A percentile compares a stretch with the other conserved stretches of the same genome.
phyloP scores from a whole-genome alignment of 169 alveolate species.

The Plasmodium adleri region DNA sequence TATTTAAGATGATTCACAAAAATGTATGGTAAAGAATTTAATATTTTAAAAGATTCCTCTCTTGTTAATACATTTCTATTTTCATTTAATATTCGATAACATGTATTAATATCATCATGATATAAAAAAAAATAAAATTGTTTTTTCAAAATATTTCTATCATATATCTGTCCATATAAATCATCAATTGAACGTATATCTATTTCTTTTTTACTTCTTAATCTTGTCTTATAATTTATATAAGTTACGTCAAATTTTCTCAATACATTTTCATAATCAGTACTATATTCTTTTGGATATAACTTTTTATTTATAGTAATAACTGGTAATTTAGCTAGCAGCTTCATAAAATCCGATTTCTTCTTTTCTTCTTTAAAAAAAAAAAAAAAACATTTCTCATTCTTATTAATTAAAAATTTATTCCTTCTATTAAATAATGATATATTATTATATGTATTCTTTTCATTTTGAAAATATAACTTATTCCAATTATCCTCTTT shows the following conservation, averaged over 20 bases:
- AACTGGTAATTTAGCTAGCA: conserved; percentile 65
- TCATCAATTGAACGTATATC: conserved; percentile 79
- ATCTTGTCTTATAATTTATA: conserved; percentile 85
- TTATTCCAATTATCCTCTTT: too few relatives aligned
- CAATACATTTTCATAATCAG: conserved; percentile 84
- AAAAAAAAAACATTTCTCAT: conserved; percentile 2
- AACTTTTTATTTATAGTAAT: conserved; percentile 46
- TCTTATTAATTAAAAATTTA: not conserved
- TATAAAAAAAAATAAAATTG: conserved; percentile 84
- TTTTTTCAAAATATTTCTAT: conserved; percentile 81
- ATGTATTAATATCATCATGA: conserved; percentile 84
- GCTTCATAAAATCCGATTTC: not conserved
- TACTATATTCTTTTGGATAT: conserved; percentile 61
- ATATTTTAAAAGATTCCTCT: conserved; percentile 79
- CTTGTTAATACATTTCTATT: conserved; percentile 80
- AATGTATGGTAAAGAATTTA: conserved; percentile 80
- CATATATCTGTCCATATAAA: conserved; percentile 84
- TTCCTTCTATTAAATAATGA: not conserved
- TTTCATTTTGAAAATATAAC: too few relatives aligned
- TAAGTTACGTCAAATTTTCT: conserved; percentile 80
- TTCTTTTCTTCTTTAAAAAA: not conserved
- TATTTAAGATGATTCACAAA: conserved; percentile 78
- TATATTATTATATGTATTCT: too few relatives aligned
- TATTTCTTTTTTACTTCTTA: conserved; percentile 80
- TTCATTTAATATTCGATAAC: conserved; percentile 79